phyloP scores from a whole-genome alignment of 2,329 filamentous ascomycete genomes.

The Exophiala calicioides region DNA sequence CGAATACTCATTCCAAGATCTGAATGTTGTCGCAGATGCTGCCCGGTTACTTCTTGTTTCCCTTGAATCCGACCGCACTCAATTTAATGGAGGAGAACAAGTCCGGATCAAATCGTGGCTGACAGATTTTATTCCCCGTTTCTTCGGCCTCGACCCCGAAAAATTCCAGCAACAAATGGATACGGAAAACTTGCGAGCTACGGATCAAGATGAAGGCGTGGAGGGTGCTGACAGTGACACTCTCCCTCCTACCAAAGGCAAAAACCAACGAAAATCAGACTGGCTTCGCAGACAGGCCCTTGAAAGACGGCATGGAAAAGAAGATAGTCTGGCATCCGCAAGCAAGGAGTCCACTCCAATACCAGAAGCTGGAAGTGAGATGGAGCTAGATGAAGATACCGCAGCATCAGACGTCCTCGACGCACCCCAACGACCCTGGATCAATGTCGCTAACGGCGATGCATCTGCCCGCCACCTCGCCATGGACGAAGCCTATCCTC shows the following conservation, averaged over 20 bases:
- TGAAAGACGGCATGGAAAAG: conserved; percentile 76
- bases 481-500: conserved; percentile 75
- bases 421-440: conserved; percentile 50
- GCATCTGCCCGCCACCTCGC: conserved; percentile 63
- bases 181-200: conserved; percentile 70
- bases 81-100: conserved; percentile 63
- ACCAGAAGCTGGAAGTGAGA: conserved; percentile 25
- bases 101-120: conserved; percentile 74
- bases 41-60: conserved; percentile 51
- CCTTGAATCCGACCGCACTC: conserved; percentile 53
- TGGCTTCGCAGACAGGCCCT: conserved; percentile 84
- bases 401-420: conserved; percentile 54
- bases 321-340: conserved; percentile 72
- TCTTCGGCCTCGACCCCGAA: conserved; percentile 74
- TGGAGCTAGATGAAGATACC: conserved; percentile 67
- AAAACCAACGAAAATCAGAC: conserved; percentile 73
- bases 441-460: conserved; percentile 54
- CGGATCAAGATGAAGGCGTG: conserved; percentile 75
- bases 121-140: conserved; percentile 71
- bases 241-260: conserved; percentile 66
- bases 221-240: conserved; percentile 65
- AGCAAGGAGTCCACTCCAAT: conserved; percentile 84
- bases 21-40: conserved; percentile 62
- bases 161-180: conserved; percentile 57
- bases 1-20: conserved; percentile 71